Evolutionary conservation across 164 flowering plant species (phyloP).

Genomic region (Piper betle): DNA sequence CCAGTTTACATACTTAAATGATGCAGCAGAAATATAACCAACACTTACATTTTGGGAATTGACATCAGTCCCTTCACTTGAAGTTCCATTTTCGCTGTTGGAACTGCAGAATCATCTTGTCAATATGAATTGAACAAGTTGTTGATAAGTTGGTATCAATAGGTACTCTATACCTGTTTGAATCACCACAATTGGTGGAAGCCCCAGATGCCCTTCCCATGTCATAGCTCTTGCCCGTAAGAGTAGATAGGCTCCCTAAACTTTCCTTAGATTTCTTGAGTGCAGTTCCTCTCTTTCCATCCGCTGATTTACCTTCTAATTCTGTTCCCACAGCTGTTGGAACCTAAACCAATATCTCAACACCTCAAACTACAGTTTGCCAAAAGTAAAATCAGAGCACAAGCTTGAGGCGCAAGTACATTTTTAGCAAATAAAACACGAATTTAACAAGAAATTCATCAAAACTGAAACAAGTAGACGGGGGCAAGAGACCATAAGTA

Average conservation of each 20-base stretch:
- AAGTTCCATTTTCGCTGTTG: constrained; percentile 18
- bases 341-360: constrained; percentile 10
- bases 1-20: neutral
- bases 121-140: constrained; percentile 2
- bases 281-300: constrained; percentile 14
- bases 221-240: constrained; percentile 30
- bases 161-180: constrained; percentile 15
- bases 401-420: no score
- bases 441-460: no score
- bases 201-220: constrained; percentile 29
- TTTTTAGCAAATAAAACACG: no score
- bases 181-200: constrained; percentile 14
- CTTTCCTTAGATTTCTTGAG: constrained; percentile 28
- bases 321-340: constrained; percentile 13
- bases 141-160: neutral
- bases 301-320: constrained; percentile 17
- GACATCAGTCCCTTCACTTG: constrained; percentile 27
- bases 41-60: constrained; percentile 18
- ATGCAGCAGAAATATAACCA: neutral
- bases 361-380: neutral
- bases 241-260: constrained; percentile 40
- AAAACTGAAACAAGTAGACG: no score
- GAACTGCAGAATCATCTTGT: constrained; percentile 14
- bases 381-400: neutral
- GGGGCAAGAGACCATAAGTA: no score